Evolutionary conservation across 2,329 filamentous ascomycete genomes (phyloP).

Genomic region (Lachnellula cervina): DNA sequence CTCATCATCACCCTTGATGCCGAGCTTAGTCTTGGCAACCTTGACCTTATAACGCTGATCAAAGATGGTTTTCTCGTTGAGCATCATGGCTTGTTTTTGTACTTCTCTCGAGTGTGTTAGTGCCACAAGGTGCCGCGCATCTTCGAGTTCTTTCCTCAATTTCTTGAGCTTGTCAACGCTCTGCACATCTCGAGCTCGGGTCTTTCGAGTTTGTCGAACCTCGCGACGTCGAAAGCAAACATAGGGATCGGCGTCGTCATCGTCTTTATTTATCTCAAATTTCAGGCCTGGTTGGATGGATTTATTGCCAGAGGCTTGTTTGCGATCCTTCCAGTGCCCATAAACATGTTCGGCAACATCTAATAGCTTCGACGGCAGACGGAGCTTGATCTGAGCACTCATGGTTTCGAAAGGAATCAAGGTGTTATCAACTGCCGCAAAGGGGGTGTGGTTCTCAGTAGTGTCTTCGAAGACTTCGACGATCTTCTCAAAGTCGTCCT

Average conservation of each 20-base stretch:
- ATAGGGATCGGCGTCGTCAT: slow-evolving; percentile 93
- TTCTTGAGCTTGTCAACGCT: slow-evolving; percentile 92
- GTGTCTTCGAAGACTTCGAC: slow-evolving; percentile 95
- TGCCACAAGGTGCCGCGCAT: slow-evolving; percentile 74
- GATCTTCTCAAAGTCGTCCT: slow-evolving; percentile 88
- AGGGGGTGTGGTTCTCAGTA: slow-evolving; percentile 77
- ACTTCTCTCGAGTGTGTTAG: slow-evolving; percentile 76
- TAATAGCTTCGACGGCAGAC: slow-evolving; percentile 34
- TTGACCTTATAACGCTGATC: slow-evolving; percentile 78
- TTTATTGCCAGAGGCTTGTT: slow-evolving; percentile 62
- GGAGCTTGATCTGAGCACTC: slow-evolving; percentile 44
- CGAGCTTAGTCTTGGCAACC: slow-evolving; percentile 80
- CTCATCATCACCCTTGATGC: slow-evolving; percentile 89
- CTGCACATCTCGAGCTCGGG: slow-evolving; percentile 86
- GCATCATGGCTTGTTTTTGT: slow-evolving; percentile 71
- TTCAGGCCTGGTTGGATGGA: slow-evolving; percentile 76
- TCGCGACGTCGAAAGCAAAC: slow-evolving; percentile 96
- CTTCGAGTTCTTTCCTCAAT: slow-evolving; percentile 83
- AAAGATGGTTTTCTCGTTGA: slow-evolving; percentile 72
- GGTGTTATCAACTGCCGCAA: slow-evolving; percentile 82
- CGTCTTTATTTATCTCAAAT: slow-evolving; percentile 90
- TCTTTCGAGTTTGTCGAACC: slow-evolving; percentile 91
- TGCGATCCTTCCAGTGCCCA: slow-evolving; percentile 78
- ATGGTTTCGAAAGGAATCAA: slow-evolving; percentile 74
- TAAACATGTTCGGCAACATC: slow-evolving; percentile 72